Evolutionary conservation across 768 basidiomycete genomes (phyloP), one percentile per base, ranked within the genome.

Genomic region (Dioszegia crocea): DNA sequence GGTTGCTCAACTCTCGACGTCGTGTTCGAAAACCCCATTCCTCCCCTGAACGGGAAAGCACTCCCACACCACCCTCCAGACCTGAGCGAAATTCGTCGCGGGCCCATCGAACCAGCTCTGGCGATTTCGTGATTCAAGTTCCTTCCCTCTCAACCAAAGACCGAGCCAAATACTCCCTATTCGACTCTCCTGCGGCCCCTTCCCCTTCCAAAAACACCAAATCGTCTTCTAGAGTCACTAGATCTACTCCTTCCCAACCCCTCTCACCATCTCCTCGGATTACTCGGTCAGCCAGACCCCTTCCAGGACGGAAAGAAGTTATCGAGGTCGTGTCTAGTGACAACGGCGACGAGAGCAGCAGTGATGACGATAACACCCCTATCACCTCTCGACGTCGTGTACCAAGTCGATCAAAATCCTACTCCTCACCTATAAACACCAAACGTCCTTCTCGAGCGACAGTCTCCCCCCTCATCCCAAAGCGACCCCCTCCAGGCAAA

Each of bases 261-360:
- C n/a, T n/a, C n/a, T n/a, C n/a, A n/a, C n/a, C n/a, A n/a, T n/a
- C n/a, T n/a, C n/a, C n/a, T n/a, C n/a, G n/a, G n/a, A n/a, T n/a
- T n/a, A 43, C 40, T 19, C 9, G 8, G n/a, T 16, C 40, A 9
- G 40, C 40, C 9, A 43, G n/a, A 17, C 40, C 40, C 9, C 14
- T 17, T 9, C 40, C 40, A 5, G 16, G 40, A 16, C 23, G 19
- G 29, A 36, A 23, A 4, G 21, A 10, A 9, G 36, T n/a, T n/a
- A 43, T 27, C 9, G 57, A 50, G 36, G 33, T n/a, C 40, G 26
- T 10, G 36, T 23, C 43, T 12, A 48, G 52, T 9, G 29, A 23
- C 45, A 45, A 19, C 33, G 55, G 31, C 24, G 52, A 29, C 29
- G 52, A 54, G n/a, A 48, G 52, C 14, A 39, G 33, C 45, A 45